Percentiles rank a stretch among this genome's conserved stretches.
Evolutionary conservation across 192 early-diverging fungal species (phyloP).

Genomic region (Backusella morwellensis): DNA sequence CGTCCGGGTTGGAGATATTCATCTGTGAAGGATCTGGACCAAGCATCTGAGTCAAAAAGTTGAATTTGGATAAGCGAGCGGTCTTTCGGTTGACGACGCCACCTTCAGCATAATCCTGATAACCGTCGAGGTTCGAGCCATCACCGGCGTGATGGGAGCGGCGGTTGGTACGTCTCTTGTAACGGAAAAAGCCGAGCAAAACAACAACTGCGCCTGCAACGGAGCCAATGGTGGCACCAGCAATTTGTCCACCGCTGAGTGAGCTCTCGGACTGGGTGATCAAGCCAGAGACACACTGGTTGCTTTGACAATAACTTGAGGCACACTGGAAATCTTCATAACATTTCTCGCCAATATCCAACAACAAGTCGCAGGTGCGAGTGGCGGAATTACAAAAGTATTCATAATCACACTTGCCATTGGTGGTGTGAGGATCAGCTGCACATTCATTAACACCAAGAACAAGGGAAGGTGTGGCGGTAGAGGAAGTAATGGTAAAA

Average conservation of each 20-base stretch:
- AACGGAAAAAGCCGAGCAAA: neutral
- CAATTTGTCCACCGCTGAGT: slow-evolving; percentile 16
- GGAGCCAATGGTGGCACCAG: slow-evolving; percentile 15
- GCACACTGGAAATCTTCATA: slow-evolving; percentile 24
- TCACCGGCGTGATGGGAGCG: neutral
- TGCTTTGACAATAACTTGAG: slow-evolving; percentile 6
- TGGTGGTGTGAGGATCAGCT: slow-evolving; percentile 5
- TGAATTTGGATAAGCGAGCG: slow-evolving; percentile 16
- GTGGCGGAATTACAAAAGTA: slow-evolving; percentile 18
- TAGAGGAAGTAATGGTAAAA: slow-evolving; percentile 17
- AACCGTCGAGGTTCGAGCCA: neutral
- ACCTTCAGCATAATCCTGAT: neutral
- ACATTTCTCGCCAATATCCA: slow-evolving; percentile 1
- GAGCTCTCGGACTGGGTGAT: neutral
- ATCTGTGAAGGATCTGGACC: neutral
- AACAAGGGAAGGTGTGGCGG: slow-evolving; percentile 19
- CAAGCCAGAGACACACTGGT: neutral
- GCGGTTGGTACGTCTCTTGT: slow-evolving; percentile 1
- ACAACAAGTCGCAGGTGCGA: neutral
- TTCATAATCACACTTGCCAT: slow-evolving; percentile 11
- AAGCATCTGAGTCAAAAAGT: slow-evolving; percentile 11
- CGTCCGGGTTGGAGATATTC: neutral
- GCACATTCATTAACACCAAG: slow-evolving; percentile 13
- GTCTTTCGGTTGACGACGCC: neutral
- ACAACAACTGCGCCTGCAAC: slow-evolving; percentile 11